Evolutionary conservation across 1,139 yeast genomes (phyloP).

Genomic region (Saccharomycopsis hybrid): DNA sequence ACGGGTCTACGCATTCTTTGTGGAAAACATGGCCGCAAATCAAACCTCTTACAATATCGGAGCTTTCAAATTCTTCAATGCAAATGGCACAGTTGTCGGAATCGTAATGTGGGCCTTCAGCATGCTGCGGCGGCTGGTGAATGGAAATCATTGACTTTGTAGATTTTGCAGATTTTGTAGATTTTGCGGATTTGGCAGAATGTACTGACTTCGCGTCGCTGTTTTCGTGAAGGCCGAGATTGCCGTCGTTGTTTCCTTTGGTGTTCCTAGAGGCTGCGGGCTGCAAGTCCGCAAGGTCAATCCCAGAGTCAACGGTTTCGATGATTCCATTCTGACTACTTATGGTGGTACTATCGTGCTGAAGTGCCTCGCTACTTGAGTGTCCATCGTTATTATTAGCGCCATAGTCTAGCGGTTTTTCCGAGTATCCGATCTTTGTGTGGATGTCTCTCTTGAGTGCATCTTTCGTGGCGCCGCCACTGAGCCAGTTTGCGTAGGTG

Average conservation of each 20-base stretch:
- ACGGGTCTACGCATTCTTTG: slow-evolving; percentile 72
- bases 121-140: slow-evolving; percentile 18
- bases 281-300: not conserved
- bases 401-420: no score
- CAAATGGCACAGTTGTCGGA: slow-evolving; percentile 79
- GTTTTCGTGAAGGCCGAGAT: not conserved
- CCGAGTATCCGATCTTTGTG: slow-evolving; percentile 24
- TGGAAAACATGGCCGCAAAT: slow-evolving; percentile 85
- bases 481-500: slow-evolving; percentile 55
- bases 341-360: no score
- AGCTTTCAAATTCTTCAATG: slow-evolving; percentile 56
- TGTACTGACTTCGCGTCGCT: no score
- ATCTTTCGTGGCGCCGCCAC: slow-evolving; percentile 35
- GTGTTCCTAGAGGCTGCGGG: no score
- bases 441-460: slow-evolving; percentile 25
- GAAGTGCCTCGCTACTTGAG: not conserved
- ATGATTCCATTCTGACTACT: no score
- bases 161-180: slow-evolving; percentile 1
- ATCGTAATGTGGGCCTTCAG: slow-evolving; percentile 40
- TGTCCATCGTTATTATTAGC: not conserved
- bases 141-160: slow-evolving; percentile 2
- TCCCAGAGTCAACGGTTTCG: not conserved
- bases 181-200: not conserved
- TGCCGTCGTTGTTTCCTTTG: not conserved
- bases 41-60: slow-evolving; percentile 62